Evolutionary conservation across 164 flowering plant genomes (phyloP).

Genomic region (Magnolia changhungtana): DNA sequence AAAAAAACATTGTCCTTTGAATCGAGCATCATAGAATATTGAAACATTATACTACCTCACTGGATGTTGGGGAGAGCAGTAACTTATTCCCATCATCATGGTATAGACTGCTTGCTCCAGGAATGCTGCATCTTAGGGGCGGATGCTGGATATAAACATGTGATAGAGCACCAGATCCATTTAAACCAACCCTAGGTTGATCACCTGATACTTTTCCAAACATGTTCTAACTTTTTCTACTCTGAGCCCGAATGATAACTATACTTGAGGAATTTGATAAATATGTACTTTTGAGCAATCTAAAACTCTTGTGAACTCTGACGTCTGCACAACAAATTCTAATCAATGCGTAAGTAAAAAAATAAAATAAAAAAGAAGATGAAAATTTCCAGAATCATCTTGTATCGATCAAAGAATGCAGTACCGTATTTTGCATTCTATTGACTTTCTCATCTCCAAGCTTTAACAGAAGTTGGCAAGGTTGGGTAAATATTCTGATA

Average conservation of each 20-base stretch:
- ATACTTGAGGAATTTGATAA: background rate
- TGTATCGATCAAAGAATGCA: background rate
- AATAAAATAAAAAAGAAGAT: background rate
- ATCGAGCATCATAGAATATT: too few species aligned
- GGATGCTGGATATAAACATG: conserved; percentile 85
- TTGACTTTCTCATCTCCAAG: background rate
- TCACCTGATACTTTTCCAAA: conserved; percentile 53
- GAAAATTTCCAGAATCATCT: background rate
- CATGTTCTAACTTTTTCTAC: conserved; percentile 35
- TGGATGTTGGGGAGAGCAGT: conserved; percentile 51
- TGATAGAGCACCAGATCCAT: conserved; percentile 73
- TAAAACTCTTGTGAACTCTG: conserved; percentile 27
- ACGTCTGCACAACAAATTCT: background rate
- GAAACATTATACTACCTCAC: conserved; percentile 50
- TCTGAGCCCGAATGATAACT: background rate
- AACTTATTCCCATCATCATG: conserved; percentile 89
- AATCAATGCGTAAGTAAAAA: background rate
- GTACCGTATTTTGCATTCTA: background rate
- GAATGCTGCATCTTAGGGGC: conserved; percentile 57
- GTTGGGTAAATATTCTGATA: background rate
- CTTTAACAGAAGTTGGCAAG: background rate
- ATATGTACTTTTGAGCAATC: conserved; percentile 2
- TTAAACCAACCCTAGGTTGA: conserved; percentile 44
- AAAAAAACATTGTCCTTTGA: too few species aligned
- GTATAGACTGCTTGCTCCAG: conserved; percentile 62